A percentile compares a stretch with the other conserved stretches of the same genome.
Evolutionary conservation across 345 rosid genomes (phyloP).

Genomic region (Stellera chamaejasme): DNA sequence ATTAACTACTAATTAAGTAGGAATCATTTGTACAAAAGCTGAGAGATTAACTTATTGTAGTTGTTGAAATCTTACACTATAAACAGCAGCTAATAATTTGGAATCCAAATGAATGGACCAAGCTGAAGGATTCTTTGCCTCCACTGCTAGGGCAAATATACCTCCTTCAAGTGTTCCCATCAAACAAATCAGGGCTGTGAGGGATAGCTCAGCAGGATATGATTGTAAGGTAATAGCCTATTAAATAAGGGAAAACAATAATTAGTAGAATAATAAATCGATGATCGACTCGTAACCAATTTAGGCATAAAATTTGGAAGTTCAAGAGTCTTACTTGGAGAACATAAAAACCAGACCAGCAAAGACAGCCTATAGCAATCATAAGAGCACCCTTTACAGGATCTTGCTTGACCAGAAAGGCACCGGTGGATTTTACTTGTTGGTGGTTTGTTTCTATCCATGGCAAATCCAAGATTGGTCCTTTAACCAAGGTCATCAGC

Average conservation of each 20-base stretch:
- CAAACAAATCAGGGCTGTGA: slow-evolving; percentile 67
- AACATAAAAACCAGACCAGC: slow-evolving; percentile 59
- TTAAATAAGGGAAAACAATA: background rate
- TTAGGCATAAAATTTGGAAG: background rate
- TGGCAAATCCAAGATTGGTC: slow-evolving; percentile 50
- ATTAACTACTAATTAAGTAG: too few relatives aligned
- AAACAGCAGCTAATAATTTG: slow-evolving; percentile 47
- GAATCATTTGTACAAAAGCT: too few relatives aligned
- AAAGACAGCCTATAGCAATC: slow-evolving; percentile 36
- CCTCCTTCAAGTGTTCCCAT: slow-evolving; percentile 58
- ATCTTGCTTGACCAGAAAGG: slow-evolving; percentile 24
- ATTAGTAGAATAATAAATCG: background rate
- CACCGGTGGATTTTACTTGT: slow-evolving; percentile 15
- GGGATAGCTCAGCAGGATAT: slow-evolving; percentile 74
- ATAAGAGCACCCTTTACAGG: slow-evolving; percentile 52
- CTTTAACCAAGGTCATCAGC: slow-evolving; percentile 71
- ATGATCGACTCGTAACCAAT: background rate
- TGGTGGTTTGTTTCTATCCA: slow-evolving; percentile 38
- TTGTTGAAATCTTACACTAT: slow-evolving; percentile 43
- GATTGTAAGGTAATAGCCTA: slow-evolving; percentile 65
- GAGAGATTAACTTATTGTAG: background rate
- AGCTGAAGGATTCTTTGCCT: slow-evolving; percentile 30
- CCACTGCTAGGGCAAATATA: slow-evolving; percentile 43
- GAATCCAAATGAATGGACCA: slow-evolving; percentile 64
- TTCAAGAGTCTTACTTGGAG: slow-evolving; percentile 38